A percentile compares a stretch with the other conserved stretches of the same genome.
Conservation (phyloP, 352 stramenopile genomes). For the Blastocystis sp. region DNA sequence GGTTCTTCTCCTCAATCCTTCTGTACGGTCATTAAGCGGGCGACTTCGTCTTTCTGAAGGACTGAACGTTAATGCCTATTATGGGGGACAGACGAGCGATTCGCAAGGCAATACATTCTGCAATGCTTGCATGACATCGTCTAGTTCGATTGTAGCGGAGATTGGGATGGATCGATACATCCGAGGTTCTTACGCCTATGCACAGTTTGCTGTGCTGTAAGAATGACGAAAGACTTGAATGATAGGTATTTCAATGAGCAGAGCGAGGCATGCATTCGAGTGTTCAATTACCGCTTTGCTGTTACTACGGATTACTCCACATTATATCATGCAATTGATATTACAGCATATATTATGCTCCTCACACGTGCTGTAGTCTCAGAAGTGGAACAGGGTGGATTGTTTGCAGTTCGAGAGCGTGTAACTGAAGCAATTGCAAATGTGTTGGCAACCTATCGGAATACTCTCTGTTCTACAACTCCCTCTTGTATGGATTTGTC, state of each 20-base stretch:
- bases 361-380: background rate
- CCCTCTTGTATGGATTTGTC: background rate
- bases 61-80: background rate
- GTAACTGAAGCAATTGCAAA: background rate
- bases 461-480: background rate
- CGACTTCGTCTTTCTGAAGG: background rate
- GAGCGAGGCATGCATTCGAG: background rate
- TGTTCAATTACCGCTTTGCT: slow-evolving; percentile 31
- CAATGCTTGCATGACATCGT: background rate
- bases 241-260: background rate
- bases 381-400: background rate
- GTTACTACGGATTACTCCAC: background rate
- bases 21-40: background rate
- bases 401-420: background rate
- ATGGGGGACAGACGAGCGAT: background rate
- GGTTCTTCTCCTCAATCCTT: background rate
- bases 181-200: background rate
- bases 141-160: background rate
- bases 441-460: slow-evolving; percentile 6
- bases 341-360: background rate
- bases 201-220: slow-evolving; percentile 26
- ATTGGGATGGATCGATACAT: slow-evolving; percentile 34
- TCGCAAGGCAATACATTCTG: background rate
- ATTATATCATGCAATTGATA: background rate
- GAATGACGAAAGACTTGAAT: background rate